Conservation (phyloP, 2,329 filamentous ascomycete species). For the Coniosporium tulheliwenetii region DNA sequence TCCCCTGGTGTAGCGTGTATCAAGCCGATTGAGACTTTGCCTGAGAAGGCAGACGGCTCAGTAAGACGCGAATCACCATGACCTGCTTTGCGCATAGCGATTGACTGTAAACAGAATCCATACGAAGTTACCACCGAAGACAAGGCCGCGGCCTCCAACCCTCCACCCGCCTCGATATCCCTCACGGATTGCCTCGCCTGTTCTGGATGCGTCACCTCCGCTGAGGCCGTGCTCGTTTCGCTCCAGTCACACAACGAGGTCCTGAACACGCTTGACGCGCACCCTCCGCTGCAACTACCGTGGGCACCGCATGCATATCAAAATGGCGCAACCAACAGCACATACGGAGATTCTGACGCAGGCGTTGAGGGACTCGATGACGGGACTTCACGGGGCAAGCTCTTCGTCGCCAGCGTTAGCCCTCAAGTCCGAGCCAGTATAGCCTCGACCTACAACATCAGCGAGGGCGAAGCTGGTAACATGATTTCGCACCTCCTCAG, state of each 20-base stretch:
- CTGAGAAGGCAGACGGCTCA: conserved; percentile 27
- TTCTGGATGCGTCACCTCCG: conserved; percentile 93
- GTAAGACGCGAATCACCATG: no score
- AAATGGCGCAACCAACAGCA: conserved; percentile 9
- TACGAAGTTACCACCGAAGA: conserved; percentile 94
- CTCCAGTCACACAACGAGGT: conserved; percentile 91
- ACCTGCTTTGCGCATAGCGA: neutral
- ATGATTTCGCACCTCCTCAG: conserved; percentile 73
- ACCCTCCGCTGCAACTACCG: conserved; percentile 25
- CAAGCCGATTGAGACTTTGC: conserved; percentile 88
- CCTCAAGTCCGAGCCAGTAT: conserved; percentile 82
- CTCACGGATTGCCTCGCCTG: conserved; percentile 95
- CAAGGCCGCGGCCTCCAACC: conserved; percentile 39
- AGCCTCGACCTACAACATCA: conserved; percentile 66
- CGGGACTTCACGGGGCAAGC: conserved; percentile 36
- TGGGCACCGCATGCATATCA: conserved; percentile 7
- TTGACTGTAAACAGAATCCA: conserved; percentile 25
- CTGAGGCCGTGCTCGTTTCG: conserved; percentile 91
- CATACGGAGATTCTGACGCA: conserved; percentile 3
- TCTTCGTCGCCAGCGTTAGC: conserved; percentile 86
- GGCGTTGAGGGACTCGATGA: conserved; percentile 2
- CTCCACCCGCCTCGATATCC: conserved; percentile 75
- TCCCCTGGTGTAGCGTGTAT: conserved; percentile 95
- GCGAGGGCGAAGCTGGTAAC: conserved; percentile 56
- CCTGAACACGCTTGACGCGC: conserved; percentile 59